These are phyloP conservation scores for Gonium pectorale DNA, from an alignment of 139 green algal genomes.

Conservation along the genomic window DNA sequence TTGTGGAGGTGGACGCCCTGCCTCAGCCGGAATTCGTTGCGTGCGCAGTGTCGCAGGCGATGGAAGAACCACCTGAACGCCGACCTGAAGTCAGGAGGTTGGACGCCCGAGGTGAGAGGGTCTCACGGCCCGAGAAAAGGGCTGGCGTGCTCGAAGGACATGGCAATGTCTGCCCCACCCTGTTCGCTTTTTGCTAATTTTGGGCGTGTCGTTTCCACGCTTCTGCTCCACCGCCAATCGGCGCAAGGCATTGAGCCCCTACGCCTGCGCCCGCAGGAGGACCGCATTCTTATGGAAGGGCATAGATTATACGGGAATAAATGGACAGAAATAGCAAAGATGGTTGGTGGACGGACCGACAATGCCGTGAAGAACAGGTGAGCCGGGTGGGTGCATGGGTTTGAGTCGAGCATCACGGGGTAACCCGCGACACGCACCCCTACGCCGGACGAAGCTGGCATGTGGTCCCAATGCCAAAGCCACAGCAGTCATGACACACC, in stretches of 20 bases:
- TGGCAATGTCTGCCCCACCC: too few species aligned
- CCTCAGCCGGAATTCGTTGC: not conserved
- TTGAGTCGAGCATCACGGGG: too few species aligned
- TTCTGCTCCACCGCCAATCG: too few species aligned
- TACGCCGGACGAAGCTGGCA: too few species aligned
- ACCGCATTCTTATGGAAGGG: conserved; percentile 65
- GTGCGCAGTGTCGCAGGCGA: conserved; percentile 67
- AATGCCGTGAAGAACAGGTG: conserved; percentile 82
- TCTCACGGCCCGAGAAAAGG: not conserved
- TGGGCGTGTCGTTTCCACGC: too few species aligned
- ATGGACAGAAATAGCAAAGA: conserved; percentile 82
- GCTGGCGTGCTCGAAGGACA: not conserved
- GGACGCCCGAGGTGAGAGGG: conserved; percentile 46
- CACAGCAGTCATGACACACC: too few species aligned
- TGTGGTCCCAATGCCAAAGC: too few species aligned
- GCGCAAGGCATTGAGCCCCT: too few species aligned
- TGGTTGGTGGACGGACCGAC: conserved; percentile 80
- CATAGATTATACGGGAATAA: conserved; percentile 73
- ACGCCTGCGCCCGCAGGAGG: conserved; percentile 69
- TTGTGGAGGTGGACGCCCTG: not conserved
- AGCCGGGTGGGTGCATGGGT: not conserved
- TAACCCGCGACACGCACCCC: too few species aligned
- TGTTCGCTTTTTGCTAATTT: too few species aligned
- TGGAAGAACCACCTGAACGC: conserved; percentile 86
- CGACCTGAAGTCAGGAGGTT: conserved; percentile 76